Base-by-base conservation (phyloP, 139 green algal genomes). In the Chlorella sp. region DNA sequence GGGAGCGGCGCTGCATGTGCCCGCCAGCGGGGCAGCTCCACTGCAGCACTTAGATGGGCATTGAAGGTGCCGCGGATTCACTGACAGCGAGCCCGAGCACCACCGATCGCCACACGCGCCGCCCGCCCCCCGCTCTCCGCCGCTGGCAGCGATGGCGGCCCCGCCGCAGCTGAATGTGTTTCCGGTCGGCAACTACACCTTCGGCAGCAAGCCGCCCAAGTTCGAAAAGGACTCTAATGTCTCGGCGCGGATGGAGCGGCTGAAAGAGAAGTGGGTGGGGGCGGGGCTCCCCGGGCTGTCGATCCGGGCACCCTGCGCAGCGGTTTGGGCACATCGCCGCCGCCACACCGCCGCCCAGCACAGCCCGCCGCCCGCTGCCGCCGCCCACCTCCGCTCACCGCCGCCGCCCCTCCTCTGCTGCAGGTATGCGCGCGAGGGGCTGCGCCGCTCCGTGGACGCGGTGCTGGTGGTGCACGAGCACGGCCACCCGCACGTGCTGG, bases 401-500 rank as follows among this genome's bases (percentile, higher is more conserved):
- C 47, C 26, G 18, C 60, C 12, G 9, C 26, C 36, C 32, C 7
- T 23, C 20, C 44, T 13, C n/a, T 9, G 13, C 9, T 85, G 87
- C 93, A 98, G 95, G 81, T 98, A 96, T 84, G 89, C 91, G n/a
- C 78, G 84, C 30, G 91, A 99, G 51, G 96, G 96, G 57, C 85
- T 94, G 74, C 89, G 96, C 23, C 89, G 93, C 6, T 95, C 91
- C 12, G 97, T 98, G 39, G 97, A 99, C 57, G 96, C 89, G 5
- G 87, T 99, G 11, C 57, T 99, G 39, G 69, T 99, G 28, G 96
- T 98, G 64, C 93, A 97, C 57, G 86, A 98, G 71, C 97, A 99
- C 93, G 96, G 95, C 76, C 95, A 98, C 85, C 96, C 96, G 13
- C 97, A 99, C 82, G 89, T 98, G 3, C 85, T 99, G 56, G 91